phyloP scores from a whole-genome alignment of 2,329 filamentous ascomycete species.

The Eutypa lata region DNA sequence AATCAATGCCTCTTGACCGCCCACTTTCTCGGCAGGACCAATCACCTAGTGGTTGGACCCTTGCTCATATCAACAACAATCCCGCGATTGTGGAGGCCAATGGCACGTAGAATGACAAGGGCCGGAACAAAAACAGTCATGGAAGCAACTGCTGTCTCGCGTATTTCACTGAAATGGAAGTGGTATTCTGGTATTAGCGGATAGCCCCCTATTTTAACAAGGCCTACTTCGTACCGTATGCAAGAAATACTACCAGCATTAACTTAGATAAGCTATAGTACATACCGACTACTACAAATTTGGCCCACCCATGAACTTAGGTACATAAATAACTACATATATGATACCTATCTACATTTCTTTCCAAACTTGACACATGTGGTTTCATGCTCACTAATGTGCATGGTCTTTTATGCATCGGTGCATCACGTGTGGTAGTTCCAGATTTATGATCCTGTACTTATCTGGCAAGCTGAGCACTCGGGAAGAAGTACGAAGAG shows the following conservation, averaged over 20 bases:
- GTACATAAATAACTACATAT: no score
- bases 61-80: conserved; percentile 20
- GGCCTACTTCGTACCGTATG: background rate
- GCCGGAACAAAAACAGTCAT: conserved; percentile 9
- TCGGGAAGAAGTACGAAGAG: no score
- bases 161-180: background rate
- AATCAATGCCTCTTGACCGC: conserved; percentile 16
- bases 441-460: no score
- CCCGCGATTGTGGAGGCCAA: conserved; percentile 20
- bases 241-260: background rate
- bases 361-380: background rate
- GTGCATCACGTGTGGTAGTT: no score
- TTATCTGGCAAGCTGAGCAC: no score
- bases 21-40: conserved; percentile 8
- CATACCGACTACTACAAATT: background rate
- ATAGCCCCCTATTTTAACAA: background rate
- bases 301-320: background rate
- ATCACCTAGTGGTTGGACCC: conserved; percentile 12
- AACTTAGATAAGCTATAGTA: background rate
- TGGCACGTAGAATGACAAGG: conserved; percentile 10
- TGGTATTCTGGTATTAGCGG: background rate
- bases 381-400: background rate
- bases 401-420: no score
- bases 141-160: background rate
- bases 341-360: no score